phyloP scores from a whole-genome alignment of 345 rosid genomes.

The Corymbia maculata region DNA sequence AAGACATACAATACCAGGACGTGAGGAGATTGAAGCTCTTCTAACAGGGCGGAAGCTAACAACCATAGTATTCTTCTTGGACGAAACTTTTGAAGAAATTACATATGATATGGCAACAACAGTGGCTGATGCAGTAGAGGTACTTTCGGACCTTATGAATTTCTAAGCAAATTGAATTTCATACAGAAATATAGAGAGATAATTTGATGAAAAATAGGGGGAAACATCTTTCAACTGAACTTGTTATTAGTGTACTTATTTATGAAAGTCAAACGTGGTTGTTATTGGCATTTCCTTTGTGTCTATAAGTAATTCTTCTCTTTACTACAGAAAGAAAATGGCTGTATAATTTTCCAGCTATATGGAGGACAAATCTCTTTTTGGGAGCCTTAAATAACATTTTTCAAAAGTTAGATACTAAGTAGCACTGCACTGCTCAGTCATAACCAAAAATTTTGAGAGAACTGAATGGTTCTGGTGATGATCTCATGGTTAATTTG shows the following conservation, averaged over 20 bases:
- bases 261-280: background rate
- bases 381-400: background rate
- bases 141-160: conserved; percentile 7
- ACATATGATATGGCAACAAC: conserved; percentile 95
- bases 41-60: conserved; percentile 82
- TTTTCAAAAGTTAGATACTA: background rate
- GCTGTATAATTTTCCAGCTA: background rate
- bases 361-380: background rate
- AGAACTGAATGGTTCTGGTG: background rate
- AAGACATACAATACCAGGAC: conserved; percentile 75
- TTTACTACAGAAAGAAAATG: background rate
- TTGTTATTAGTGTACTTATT: background rate
- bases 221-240: background rate
- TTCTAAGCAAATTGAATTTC: background rate
- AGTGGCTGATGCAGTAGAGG: conserved; percentile 97
- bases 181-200: background rate
- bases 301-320: background rate
- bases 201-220: background rate
- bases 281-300: background rate
- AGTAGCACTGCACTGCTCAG: background rate
- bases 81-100: conserved; percentile 98
- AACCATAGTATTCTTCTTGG: conserved; percentile 88
- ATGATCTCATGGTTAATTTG: background rate
- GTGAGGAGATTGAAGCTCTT: conserved; percentile 95
- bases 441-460: background rate